phyloP scores from a whole-genome alignment of 1,284 basidiomycete genomes.

The Ganoderma boninense region DNA sequence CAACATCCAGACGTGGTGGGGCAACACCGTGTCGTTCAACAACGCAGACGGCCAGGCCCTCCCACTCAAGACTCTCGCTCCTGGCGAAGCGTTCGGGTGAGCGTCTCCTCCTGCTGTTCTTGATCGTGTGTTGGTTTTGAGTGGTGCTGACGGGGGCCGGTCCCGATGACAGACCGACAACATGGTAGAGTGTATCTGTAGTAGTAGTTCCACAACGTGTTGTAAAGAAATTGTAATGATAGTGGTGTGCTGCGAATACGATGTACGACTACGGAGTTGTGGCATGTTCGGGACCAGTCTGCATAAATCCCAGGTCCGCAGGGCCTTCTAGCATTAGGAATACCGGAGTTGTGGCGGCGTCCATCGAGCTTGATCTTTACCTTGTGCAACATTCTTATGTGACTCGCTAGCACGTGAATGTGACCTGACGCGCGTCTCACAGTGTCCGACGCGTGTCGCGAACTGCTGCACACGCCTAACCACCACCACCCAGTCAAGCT shows the following conservation, averaged over 20 bases:
- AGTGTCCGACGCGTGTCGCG: no score
- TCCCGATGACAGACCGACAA: not conserved
- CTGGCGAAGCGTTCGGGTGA: constrained; percentile 50
- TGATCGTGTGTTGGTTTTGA: not conserved
- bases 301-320: not conserved
- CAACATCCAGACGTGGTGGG: constrained; percentile 75
- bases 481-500: not conserved
- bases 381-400: not conserved
- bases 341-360: no score
- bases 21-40: constrained; percentile 61
- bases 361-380: no score
- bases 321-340: no score
- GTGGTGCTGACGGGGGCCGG: not conserved
- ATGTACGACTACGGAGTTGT: not conserved
- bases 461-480: not conserved
- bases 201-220: not conserved
- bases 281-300: not conserved
- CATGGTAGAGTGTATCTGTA: constrained; percentile 5
- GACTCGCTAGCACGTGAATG: not conserved
- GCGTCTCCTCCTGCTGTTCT: not conserved
- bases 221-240: not conserved
- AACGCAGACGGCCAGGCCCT: constrained; percentile 51
- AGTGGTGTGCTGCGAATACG: not conserved
- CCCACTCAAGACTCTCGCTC: constrained; percentile 41
- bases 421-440: constrained; percentile 1